Percentiles rank a stretch among this genome's conserved stretches.
Conservation (phyloP, 352 stramenopile species). For the Hyaloperonospora brassicae region DNA sequence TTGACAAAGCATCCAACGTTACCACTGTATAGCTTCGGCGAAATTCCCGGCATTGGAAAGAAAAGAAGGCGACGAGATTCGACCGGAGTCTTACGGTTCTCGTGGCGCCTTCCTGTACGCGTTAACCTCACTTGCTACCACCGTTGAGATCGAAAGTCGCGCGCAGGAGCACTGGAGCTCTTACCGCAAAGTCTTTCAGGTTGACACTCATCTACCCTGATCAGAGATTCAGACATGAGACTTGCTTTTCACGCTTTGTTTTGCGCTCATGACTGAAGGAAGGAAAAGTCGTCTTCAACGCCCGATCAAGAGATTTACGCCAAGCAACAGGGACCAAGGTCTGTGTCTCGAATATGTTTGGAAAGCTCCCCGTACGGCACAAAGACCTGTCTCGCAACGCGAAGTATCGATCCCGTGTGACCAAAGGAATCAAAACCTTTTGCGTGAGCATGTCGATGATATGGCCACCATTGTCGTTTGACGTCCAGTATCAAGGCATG, state of each 20-base stretch:
- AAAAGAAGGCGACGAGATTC: background rate
- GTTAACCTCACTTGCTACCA: slow-evolving; percentile 31
- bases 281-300: slow-evolving; percentile 51
- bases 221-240: background rate
- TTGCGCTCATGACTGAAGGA: slow-evolving; percentile 24
- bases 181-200: slow-evolving; percentile 61
- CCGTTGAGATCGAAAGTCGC: slow-evolving; percentile 62
- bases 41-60: slow-evolving; percentile 4
- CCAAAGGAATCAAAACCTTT: slow-evolving; percentile 38
- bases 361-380: slow-evolving; percentile 44
- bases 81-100: slow-evolving; percentile 30
- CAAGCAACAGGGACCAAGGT: slow-evolving; percentile 44
- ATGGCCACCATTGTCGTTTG: slow-evolving; percentile 55
- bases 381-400: slow-evolving; percentile 34
- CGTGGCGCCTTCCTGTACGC: slow-evolving; percentile 49
- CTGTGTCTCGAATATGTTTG: slow-evolving; percentile 47
- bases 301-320: slow-evolving; percentile 26
- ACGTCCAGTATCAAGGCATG: slow-evolving; percentile 42
- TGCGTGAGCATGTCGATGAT: slow-evolving; percentile 60
- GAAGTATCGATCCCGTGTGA: slow-evolving; percentile 28
- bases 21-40: slow-evolving; percentile 32
- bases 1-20: background rate
- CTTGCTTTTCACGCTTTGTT: background rate
- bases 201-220: slow-evolving; percentile 12
- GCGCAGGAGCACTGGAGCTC: slow-evolving; percentile 44